Percentiles rank a stretch among this genome's conserved stretches.
Conservation (phyloP, 2,329 filamentous ascomycete genomes). For the Epichloe gansuensis region DNA sequence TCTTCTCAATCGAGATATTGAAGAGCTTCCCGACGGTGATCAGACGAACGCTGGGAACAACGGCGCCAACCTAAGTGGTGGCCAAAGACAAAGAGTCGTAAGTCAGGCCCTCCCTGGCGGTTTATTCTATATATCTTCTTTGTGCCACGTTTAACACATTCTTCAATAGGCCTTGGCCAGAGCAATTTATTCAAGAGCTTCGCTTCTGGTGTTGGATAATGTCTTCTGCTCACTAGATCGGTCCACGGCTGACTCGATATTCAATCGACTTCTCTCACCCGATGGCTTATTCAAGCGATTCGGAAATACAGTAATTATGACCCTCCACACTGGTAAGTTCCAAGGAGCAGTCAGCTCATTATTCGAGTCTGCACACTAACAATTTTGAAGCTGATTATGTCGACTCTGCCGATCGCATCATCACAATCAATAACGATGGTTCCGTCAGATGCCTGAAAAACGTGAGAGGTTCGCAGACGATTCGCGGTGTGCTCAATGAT, state of each 20-base stretch:
- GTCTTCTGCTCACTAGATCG: neutral
- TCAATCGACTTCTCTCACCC: neutral
- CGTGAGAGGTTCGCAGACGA: no score
- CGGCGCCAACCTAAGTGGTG: conserved; percentile 23
- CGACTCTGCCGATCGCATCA: no score
- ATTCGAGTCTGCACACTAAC: no score
- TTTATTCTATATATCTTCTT: neutral
- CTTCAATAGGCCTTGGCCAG: conserved; percentile 22
- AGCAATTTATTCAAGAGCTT: conserved; percentile 24
- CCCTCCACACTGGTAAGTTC: neutral
- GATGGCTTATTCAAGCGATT: neutral
- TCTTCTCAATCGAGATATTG: conserved; percentile 31
- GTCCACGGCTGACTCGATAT: neutral
- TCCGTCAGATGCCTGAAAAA: no score
- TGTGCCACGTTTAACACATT: neutral
- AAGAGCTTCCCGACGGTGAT: conserved; percentile 20
- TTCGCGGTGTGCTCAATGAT: no score
- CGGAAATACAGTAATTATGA: neutral
- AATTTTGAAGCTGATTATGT: no score
- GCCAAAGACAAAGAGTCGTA: conserved; percentile 23
- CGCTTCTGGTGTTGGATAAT: conserved; percentile 15
- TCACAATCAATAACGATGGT: no score
- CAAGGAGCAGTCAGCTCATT: no score
- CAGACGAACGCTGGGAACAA: conserved; percentile 20
- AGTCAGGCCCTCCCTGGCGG: neutral